Evolutionary conservation across 1,284 basidiomycete genomes (phyloP).

Genomic region (Coriolopsis trogii): DNA sequence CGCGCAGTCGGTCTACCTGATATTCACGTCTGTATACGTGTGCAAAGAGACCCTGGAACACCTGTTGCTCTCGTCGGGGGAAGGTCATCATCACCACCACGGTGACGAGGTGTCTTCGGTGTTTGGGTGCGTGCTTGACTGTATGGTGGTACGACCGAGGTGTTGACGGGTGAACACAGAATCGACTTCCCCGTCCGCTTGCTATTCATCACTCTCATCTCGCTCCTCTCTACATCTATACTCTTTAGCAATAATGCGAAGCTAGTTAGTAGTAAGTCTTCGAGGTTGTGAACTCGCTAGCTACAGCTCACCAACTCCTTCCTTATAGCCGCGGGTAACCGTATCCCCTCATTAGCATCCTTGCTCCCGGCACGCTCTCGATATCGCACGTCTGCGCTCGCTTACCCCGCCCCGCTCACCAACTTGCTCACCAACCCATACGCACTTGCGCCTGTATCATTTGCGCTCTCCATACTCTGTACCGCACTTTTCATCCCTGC

Average conservation of each 20-base stretch:
- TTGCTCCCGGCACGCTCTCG: constrained; percentile 48
- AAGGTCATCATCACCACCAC: constrained; percentile 67
- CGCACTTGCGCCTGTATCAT: constrained; percentile 44
- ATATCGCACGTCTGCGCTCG: constrained; percentile 35
- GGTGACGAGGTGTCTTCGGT: constrained; percentile 46
- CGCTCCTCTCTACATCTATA: constrained; percentile 55
- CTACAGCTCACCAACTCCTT: background rate
- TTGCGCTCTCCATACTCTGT: constrained; percentile 46
- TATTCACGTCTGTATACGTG: constrained; percentile 91
- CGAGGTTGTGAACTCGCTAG: background rate
- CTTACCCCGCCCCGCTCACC: constrained; percentile 39
- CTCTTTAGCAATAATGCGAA: constrained; percentile 69
- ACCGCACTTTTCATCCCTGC: constrained; percentile 48
- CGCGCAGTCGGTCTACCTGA: constrained; percentile 85
- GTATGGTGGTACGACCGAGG: background rate
- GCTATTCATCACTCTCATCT: constrained; percentile 58
- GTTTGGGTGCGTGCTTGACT: constrained; percentile 40
- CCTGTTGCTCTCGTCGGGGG: constrained; percentile 65
- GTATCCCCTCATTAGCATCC: constrained; percentile 51
- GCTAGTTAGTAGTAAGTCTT: constrained; percentile 63
- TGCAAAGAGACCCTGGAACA: constrained; percentile 94
- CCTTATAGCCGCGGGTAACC: constrained; percentile 52
- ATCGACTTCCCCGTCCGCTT: constrained; percentile 73
- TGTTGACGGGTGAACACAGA: constrained; percentile 37
- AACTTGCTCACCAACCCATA: constrained; percentile 57